Evolutionary conservation across 768 basidiomycete genomes (phyloP).

Genomic region (Xerocomellus chrysenteron): DNA sequence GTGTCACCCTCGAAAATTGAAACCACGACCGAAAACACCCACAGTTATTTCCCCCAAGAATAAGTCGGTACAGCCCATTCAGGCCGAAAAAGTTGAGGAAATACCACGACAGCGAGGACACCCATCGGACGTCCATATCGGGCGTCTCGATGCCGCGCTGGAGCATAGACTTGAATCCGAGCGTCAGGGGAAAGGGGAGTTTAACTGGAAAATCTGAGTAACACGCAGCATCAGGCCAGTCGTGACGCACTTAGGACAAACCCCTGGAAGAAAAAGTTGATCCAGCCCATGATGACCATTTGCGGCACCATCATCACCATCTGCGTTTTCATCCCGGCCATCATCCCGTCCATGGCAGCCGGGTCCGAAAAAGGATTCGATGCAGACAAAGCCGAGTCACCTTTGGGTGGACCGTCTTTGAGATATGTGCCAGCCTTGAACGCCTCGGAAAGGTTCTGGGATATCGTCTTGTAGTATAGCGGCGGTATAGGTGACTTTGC

Average conservation of each 20-base stretch:
- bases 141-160: conserved; percentile 93
- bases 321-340: conserved; percentile 98
- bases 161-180: conserved; percentile 97
- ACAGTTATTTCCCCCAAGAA: conserved; percentile 91
- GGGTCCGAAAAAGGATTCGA: conserved; percentile 89
- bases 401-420: conserved; percentile 76
- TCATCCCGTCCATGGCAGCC: conserved; percentile 95
- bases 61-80: conserved; percentile 91
- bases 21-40: conserved; percentile 28
- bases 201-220: conserved; percentile 58
- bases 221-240: not conserved
- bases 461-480: conserved; percentile 69
- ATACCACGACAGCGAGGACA: conserved; percentile 98
- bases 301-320: conserved; percentile 99
- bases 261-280: conserved; percentile 99
- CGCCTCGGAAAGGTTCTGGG: conserved; percentile 67
- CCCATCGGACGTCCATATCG: conserved; percentile 99
- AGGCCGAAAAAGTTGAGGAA: conserved; percentile 98
- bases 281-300: conserved; percentile 99
- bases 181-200: conserved; percentile 92
- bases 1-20: conserved; percentile 14
- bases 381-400: conserved; percentile 55
- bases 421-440: conserved; percentile 79
- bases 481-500: conserved; percentile 80
- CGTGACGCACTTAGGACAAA: conserved; percentile 87